Conservation (phyloP, 495 filamentous ascomycete genomes). For the Thozetella sp. region DNA sequence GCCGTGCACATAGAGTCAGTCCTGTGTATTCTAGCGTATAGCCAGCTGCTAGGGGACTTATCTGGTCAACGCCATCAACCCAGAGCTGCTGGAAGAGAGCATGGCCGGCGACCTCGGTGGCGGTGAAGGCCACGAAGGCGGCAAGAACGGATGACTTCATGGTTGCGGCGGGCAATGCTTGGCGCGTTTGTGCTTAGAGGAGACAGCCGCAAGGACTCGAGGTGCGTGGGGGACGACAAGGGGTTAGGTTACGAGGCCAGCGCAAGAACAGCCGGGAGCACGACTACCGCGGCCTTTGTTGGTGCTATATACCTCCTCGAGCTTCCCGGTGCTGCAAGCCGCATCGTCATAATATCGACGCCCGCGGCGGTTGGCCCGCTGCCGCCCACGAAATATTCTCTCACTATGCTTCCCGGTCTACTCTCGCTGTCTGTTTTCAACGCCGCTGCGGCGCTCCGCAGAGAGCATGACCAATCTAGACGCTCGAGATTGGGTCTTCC, state of each 20-base stretch:
- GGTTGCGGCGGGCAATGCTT: too few relatives aligned
- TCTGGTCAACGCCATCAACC: slow-evolving; percentile 48
- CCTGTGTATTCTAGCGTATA: background rate
- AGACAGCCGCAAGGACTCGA: too few relatives aligned
- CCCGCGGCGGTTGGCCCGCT: background rate
- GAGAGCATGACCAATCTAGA: background rate
- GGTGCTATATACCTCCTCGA: background rate
- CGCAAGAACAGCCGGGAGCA: background rate
- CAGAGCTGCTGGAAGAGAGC: slow-evolving; percentile 55
- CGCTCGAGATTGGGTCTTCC: background rate
- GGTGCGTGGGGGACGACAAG: background rate
- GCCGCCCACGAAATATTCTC: too few relatives aligned
- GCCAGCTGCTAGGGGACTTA: slow-evolving; percentile 14
- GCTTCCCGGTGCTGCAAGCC: background rate
- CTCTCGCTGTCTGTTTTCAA: background rate
- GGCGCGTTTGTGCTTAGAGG: too few relatives aligned
- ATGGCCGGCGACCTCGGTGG: slow-evolving; percentile 39
- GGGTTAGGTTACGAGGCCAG: background rate
- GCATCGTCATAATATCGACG: slow-evolving; percentile 1
- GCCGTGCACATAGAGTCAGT: slow-evolving; percentile 22
- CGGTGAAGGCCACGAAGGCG: slow-evolving; percentile 27
- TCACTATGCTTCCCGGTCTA: too few relatives aligned
- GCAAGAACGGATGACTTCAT: slow-evolving; percentile 43
- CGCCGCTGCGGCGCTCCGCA: background rate
- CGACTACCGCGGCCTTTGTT: background rate